phyloP scores from a whole-genome alignment of 768 basidiomycete species.

The Suillus occidentalis region DNA sequence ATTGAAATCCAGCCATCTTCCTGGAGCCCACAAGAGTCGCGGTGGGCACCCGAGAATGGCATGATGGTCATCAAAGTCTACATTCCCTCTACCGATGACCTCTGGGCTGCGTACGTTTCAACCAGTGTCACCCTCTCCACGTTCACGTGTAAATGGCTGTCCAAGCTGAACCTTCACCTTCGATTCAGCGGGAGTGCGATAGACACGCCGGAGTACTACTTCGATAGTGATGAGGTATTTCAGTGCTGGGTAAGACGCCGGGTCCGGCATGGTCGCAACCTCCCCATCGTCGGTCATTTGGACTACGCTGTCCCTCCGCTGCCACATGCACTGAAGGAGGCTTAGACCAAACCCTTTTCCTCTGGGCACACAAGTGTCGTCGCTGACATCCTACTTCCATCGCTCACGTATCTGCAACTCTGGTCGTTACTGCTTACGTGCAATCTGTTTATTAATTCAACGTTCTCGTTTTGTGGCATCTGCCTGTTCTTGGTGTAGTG shows the following conservation, averaged over 20 bases:
- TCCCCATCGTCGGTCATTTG: conserved; percentile 35
- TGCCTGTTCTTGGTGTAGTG: neutral
- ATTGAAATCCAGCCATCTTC: neutral
- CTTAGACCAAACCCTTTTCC: neutral
- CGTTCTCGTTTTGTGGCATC: neutral
- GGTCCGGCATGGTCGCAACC: conserved; percentile 35
- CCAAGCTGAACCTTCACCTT: conserved; percentile 38
- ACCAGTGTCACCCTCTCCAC: conserved; percentile 28
- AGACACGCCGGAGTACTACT: conserved; percentile 29
- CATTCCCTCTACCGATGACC: conserved; percentile 39
- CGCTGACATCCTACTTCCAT: neutral
- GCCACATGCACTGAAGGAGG: neutral
- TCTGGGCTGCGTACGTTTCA: conserved; percentile 39
- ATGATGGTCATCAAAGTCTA: conserved; percentile 41
- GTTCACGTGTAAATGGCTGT: conserved; percentile 32
- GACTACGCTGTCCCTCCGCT: neutral
- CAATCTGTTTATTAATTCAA: too few relatives aligned
- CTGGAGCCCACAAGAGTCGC: neutral
- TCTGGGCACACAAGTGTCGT: neutral
- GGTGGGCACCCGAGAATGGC: conserved; percentile 35
- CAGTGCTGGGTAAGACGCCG: conserved; percentile 34
- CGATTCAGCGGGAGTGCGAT: conserved; percentile 33
- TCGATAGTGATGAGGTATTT: conserved; percentile 34
- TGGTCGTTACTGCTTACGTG: too few relatives aligned
- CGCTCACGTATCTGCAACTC: too few relatives aligned